Evolutionary conservation across 495 filamentous ascomycete genomes (phyloP), one percentile per base, ranked within the genome.

Genomic region (Hamigera avellanea): DNA sequence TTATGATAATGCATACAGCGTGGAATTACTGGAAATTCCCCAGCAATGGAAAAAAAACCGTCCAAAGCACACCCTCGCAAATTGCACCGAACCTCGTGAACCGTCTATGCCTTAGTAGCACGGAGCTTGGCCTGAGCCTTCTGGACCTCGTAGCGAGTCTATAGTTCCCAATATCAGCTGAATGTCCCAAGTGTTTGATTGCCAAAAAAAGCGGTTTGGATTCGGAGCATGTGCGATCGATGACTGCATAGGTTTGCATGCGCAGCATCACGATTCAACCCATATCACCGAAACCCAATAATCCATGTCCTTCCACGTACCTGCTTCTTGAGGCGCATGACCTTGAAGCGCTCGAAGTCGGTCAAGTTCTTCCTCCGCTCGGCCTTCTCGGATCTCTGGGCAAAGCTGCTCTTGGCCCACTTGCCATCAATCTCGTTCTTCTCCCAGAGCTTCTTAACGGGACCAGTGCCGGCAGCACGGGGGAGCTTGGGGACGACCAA

Each of bases 321-420:
- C 83, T 95, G 88, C 80, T 96, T 96, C 78, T 81, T 86, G 69
- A 95, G 72, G 61, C 86, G 74, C 75, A 96, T 73, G 49, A 96
- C 88, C 80, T 96, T 95, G 84, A 96, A 99, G 56, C 91, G 80
- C 75, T 99, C 93, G 61, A 99, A 96, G 73, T 99, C 93, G 70
- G 75, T 89, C 44, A 99, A 73, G 50, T 79, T 78, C 66, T 76
- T 80, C 70, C 93, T 80, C 73, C 85, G 86, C 70, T 85, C 75
- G 49, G 71, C 70, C 64, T 78, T 73, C 46, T 75, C 75, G 57
- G 81, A 76, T 72, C 80, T 83, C 86, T 96, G 86, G 48, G 89
- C 86, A 76, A 80, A 93, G 59, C 72, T 70, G 70, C 73, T 84
- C 66, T 83, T 76, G 50, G 75, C 73, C 86, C 86, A 99, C 72